A percentile compares a stretch with the other conserved stretches of the same genome.
Evolutionary conservation across 352 stramenopile species (phyloP).

Genomic region (Halophytophthora polymorphica): DNA sequence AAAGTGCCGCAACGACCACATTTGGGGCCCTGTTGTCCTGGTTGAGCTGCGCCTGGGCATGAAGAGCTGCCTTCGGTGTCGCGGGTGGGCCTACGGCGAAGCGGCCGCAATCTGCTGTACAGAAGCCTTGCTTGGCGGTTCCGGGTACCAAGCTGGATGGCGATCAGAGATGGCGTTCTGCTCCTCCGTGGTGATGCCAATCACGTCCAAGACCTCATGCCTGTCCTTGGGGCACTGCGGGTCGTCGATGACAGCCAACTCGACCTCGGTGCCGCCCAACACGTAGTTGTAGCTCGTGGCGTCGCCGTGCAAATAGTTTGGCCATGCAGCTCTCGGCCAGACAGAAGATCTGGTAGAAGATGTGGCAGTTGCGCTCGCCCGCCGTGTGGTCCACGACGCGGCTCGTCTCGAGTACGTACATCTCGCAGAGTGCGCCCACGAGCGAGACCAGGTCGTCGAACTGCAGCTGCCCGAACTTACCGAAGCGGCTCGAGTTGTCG

Average conservation of each 20-base stretch:
- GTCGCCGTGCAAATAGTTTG: constrained; percentile 55
- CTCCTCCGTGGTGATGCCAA: constrained; percentile 86
- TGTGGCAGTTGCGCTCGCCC: constrained; percentile 89
- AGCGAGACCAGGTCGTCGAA: constrained; percentile 78
- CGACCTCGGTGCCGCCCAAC: constrained; percentile 41
- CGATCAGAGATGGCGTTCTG: constrained; percentile 92
- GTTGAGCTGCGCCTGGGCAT: no score
- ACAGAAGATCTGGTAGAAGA: constrained; percentile 92
- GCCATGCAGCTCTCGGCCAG: constrained; percentile 39
- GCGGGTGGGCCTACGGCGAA: no score
- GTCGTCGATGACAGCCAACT: constrained; percentile 68
- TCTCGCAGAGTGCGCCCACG: constrained; percentile 81
- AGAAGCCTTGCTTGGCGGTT: no score
- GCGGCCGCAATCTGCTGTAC: no score
- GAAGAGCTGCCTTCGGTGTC: no score
- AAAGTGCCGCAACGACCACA: no score
- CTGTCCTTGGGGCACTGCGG: constrained; percentile 75
- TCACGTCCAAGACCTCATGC: constrained; percentile 85
- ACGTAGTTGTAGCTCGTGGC: constrained; percentile 81
- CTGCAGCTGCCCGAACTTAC: constrained; percentile 90
- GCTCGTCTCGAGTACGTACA: constrained; percentile 89
- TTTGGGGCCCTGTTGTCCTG: no score
- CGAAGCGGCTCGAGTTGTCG: constrained; percentile 86
- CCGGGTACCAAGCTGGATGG: no score
- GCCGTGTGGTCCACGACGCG: constrained; percentile 84